Base-by-base conservation (phyloP, 257 asterid species). In the Solanum stenotomum region DNA sequence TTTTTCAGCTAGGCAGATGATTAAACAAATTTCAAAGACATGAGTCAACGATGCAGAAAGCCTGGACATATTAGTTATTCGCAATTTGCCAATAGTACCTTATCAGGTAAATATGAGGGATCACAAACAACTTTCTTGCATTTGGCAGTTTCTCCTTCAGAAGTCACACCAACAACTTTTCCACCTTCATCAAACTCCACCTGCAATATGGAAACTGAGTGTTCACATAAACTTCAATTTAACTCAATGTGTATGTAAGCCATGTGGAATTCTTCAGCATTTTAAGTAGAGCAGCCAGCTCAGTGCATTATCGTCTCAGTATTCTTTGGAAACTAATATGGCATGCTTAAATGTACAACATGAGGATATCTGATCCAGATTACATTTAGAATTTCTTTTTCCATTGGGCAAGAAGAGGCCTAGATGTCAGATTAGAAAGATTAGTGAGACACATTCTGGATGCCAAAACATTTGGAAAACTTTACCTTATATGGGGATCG, bases 91-190 rank as follows among this genome's bases (percentile, higher is more conserved):
- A 85, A 87, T 87, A 35, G 84, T 89, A 95, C 99, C 98, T 96
- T 97, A 76, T 95, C 98, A 75, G 96, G 91, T 90, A 95, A 91
- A 87, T 97, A 96, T 13, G 98, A 96, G 38, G 99, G 98, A 92
- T 94, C 98, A 70, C 98, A 97, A 88, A 97, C 99, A 84, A 97
- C 98, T 91, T 95, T 97, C 96, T 95, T 95, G 95, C 99, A 95
- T 89, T 95, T 97, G 10, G 99, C 99, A 77, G 99, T 97, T 93
- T 97, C 98, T 91, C 98, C 99, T 93, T 96, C 99, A 38, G 99
- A 97, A 38, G 99, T 95, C 89, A 96, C 99, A 84, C 99, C 98
- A 67, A 85, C 83, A 37, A 93, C 98, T 92, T 93, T 92, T 89
- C 99, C 99, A 92, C 83, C 90, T 49, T 87, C 96, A 90, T 92